phyloP scores from a whole-genome alignment of 352 stramenopile genomes.

The Globisporangium recalcitrans region DNA sequence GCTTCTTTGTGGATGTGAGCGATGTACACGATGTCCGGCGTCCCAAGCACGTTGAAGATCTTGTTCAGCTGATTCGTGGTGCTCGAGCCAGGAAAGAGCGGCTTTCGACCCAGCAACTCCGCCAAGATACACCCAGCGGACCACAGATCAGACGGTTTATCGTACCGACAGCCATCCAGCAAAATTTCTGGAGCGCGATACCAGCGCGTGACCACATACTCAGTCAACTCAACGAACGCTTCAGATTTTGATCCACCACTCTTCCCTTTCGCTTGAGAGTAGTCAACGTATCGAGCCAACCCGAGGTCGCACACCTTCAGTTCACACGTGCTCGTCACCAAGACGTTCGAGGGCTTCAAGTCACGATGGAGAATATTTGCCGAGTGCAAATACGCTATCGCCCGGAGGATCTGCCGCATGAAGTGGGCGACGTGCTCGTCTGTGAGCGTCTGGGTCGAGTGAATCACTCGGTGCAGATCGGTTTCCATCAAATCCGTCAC shows the following conservation, averaged over 20 bases:
- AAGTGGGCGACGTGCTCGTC: slow-evolving; percentile 94
- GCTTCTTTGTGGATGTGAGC: slow-evolving; percentile 62
- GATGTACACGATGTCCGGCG: slow-evolving; percentile 68
- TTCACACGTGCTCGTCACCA: slow-evolving; percentile 96
- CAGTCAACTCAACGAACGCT: slow-evolving; percentile 78
- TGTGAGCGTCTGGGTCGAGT: slow-evolving; percentile 87
- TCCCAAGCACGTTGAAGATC: slow-evolving; percentile 92
- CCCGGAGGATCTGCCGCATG: slow-evolving; percentile 95
- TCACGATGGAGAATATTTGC: slow-evolving; percentile 96
- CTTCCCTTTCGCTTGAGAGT: slow-evolving; percentile 48
- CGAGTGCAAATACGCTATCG: slow-evolving; percentile 96
- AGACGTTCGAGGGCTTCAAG: slow-evolving; percentile 94
- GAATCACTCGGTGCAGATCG: slow-evolving; percentile 89
- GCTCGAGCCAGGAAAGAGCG: slow-evolving; percentile 94
- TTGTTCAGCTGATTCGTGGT: slow-evolving; percentile 97
- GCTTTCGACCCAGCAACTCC: slow-evolving; percentile 91
- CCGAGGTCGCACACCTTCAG: slow-evolving; percentile 96
- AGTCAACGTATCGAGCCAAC: slow-evolving; percentile 78
- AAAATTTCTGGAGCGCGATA: slow-evolving; percentile 94
- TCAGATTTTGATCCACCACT: slow-evolving; percentile 12
- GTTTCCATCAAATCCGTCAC: slow-evolving; percentile 96
- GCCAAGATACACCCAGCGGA: slow-evolving; percentile 94
- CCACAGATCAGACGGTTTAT: slow-evolving; percentile 75
- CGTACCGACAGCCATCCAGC: slow-evolving; percentile 80
- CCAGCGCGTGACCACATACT: slow-evolving; percentile 89